Base-by-base conservation (phyloP, 208 protist genomes). In the Leishmania aethiopica region DNA sequence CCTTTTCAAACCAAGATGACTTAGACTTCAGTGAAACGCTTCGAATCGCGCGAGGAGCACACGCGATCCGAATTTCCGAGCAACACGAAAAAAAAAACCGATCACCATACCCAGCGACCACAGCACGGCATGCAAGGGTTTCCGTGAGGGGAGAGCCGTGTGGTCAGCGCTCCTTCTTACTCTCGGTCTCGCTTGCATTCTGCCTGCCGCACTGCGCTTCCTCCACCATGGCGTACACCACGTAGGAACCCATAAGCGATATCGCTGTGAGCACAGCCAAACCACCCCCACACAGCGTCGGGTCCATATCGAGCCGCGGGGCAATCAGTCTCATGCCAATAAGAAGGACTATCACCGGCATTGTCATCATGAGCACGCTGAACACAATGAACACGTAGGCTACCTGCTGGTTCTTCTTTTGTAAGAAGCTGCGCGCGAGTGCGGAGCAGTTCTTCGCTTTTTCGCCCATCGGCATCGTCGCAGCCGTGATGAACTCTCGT, bases 261-360 rank as follows among this genome's bases (percentile, higher is more conserved):
- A 94, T 45, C 28, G 88, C 89, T 19, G 88, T 83, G 19, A 53
- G 76, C 32, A 97, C 82, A 0, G 91, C 84, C 25, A 91, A 70
- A n/a, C 96, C 84, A 10, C 94, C 94, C 40, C 94, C 92, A 78
- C 89, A 94, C 8, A 91, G 75, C 19, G 86, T 89, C 10, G 83
- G 28, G 59, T 97, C 88, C 49, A 84, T 35, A 8, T 66, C 83
- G n/a, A 88, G 71, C 77, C 57, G 47, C 55, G 92, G 90, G 1
- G 94, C 94, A 22, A 96, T 53, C 57, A 93, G 57, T 37, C 90
- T 79, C 88, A 93, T 90, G 35, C 89, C 91, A 40, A 95, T 66
- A 35, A 97, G 77, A 53, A 97, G 71, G 45, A 85, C 78, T 11
- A 92, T 42, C 51, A 97, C 69, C 0, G 94, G 94, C 42, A 96